Evolutionary conservation across 805 yeast species (phyloP).

Genomic region (Tetrapisispora namnaoensis): DNA sequence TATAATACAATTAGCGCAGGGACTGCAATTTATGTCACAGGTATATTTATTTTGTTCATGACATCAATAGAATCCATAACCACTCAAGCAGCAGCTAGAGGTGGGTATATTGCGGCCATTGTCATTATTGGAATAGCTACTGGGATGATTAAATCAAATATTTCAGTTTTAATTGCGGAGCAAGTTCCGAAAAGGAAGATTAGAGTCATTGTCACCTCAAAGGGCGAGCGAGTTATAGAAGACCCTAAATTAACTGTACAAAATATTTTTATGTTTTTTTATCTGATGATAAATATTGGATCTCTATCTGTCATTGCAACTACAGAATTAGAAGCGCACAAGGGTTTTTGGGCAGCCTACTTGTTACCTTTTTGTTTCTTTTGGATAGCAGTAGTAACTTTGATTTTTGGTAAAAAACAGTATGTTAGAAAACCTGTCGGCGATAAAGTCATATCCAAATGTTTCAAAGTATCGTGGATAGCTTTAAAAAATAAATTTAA

Average conservation of each 20-base stretch:
- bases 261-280: slow-evolving; percentile 66
- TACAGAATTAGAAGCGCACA: slow-evolving; percentile 54
- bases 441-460: slow-evolving; percentile 48
- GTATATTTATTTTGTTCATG: slow-evolving; percentile 54
- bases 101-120: slow-evolving; percentile 42
- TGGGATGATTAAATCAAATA: slow-evolving; percentile 72
- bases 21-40: slow-evolving; percentile 47
- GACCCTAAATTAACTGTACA: slow-evolving; percentile 66
- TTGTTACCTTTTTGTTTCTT: slow-evolving; percentile 62
- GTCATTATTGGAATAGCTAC: slow-evolving; percentile 61
- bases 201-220: slow-evolving; percentile 44
- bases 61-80: slow-evolving; percentile 59
- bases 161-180: slow-evolving; percentile 61
- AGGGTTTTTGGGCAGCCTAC: slow-evolving; percentile 69
- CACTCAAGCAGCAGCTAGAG: slow-evolving; percentile 43
- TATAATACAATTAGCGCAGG: slow-evolving; percentile 56
- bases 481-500: slow-evolving; percentile 40
- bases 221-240: slow-evolving; percentile 58
- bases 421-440: slow-evolving; percentile 52
- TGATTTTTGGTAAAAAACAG: slow-evolving; percentile 42
- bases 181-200: slow-evolving; percentile 55
- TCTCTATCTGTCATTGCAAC: slow-evolving; percentile 72
- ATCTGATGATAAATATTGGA: slow-evolving; percentile 68
- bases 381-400: slow-evolving; percentile 45
- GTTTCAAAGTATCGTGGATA: slow-evolving; percentile 38